phyloP scores from a whole-genome alignment of 2,329 filamentous ascomycete genomes.

The Myriosclerotinia curreyana region DNA sequence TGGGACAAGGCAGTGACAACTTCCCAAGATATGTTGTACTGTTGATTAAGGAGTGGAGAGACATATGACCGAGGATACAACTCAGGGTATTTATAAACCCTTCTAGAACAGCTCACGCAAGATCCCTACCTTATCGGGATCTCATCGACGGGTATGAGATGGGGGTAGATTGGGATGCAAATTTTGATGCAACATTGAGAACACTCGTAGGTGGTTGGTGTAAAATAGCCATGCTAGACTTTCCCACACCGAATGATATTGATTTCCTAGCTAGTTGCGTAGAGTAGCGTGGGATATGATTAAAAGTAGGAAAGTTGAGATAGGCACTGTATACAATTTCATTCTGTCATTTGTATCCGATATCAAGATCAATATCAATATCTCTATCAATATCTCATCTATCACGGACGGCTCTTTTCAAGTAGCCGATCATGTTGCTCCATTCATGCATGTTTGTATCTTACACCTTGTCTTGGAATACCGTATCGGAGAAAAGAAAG shows the following conservation, averaged over 20 bases:
- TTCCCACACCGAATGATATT: slow-evolving; percentile 3
- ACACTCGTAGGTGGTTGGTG: not conserved
- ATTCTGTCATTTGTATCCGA: slow-evolving; percentile 19
- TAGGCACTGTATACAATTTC: not conserved
- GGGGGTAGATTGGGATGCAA: slow-evolving; percentile 13
- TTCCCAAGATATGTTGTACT: slow-evolving; percentile 16
- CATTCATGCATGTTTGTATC: slow-evolving; percentile 15
- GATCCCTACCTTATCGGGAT: slow-evolving; percentile 21
- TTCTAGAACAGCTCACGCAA: not conserved
- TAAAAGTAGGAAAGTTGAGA: not conserved
- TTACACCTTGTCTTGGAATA: not conserved
- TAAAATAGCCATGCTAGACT: not conserved
- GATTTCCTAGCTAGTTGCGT: not conserved
- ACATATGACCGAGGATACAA: slow-evolving; percentile 19
- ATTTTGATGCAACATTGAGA: slow-evolving; percentile 14
- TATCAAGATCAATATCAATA: not conserved
- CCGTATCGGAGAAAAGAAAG: slow-evolving; percentile 14
- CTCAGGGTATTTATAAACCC: slow-evolving; percentile 20
- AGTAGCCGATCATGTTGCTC: not conserved
- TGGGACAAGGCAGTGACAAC: slow-evolving; percentile 1
- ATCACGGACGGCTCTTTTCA: slow-evolving; percentile 2
- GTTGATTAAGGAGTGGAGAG: slow-evolving; percentile 12
- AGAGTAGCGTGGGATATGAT: not conserved
- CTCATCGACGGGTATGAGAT: slow-evolving; percentile 18
- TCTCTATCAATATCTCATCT: slow-evolving; percentile 10